A percentile compares a stretch with the other conserved stretches of the same genome.
These are phyloP conservation scores for Saccharomycopsis crataegensis DNA, from an alignment of 1,139 yeast species.

Conservation along the genomic window DNA sequence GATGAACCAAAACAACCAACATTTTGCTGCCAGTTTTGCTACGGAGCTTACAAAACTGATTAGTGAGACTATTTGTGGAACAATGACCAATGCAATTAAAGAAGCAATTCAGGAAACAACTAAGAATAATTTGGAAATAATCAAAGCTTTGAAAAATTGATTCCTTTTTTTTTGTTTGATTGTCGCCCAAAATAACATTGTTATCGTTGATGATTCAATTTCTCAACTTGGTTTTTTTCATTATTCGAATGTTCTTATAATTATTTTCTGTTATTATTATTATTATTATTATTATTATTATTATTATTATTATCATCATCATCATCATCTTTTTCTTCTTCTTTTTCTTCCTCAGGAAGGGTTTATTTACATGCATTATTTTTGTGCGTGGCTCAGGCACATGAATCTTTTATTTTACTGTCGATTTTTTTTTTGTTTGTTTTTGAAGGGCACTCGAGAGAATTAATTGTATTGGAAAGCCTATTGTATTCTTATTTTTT, in stretches of 20 bases:
- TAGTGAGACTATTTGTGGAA: conserved; percentile 13
- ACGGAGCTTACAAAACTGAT: conserved; percentile 16
- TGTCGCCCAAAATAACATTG: neutral
- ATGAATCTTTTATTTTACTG: no score
- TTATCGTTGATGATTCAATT: neutral
- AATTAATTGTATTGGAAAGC: no score
- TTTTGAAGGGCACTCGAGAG: no score
- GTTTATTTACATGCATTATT: no score
- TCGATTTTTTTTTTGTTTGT: no score
- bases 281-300: neutral
- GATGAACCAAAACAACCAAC: conserved; percentile 16
- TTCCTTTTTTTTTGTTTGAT: neutral
- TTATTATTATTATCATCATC: neutral
- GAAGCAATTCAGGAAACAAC: conserved; percentile 19
- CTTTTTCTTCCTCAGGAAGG: no score
- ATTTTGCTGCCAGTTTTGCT: conserved; percentile 18
- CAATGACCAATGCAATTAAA: conserved; percentile 11
- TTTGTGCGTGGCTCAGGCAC: no score
- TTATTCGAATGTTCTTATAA: neutral
- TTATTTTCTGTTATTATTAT: neutral
- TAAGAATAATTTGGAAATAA: conserved; percentile 17
- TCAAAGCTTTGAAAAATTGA: conserved; percentile 13
- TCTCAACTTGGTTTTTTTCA: neutral
- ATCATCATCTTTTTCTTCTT: neutral
- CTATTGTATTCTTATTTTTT: no score